Evolutionary conservation across 2,329 filamentous ascomycete species (phyloP), one percentile per base, ranked within the genome.

Genomic region (Scolecobasidium constrictum): DNA sequence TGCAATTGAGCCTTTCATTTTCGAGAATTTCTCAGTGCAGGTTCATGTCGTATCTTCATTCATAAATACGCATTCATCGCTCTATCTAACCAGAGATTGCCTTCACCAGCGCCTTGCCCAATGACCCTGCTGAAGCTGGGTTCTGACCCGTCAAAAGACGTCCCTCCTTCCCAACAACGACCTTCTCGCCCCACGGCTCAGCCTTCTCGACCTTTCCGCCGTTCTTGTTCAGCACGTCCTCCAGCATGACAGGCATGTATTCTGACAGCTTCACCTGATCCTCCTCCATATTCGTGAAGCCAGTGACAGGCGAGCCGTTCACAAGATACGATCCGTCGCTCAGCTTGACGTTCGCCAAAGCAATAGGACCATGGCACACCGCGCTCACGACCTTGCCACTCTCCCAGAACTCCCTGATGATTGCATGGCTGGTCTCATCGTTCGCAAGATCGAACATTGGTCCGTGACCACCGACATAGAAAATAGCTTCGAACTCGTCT

Each of bases 361-460:
- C 81, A 3, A 73, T 73, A 2, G 80, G 77, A 4, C 78, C 81
- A 60, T 85, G 81, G 65, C 81, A 84, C 36, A 85, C 78, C 3
- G 80, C 76, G 0, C 75, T 65, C 12, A 84, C 71, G 43, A 77
- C 66, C 66, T 83, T 83, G 48, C 70, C 73, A 3, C 69, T 67
- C 31, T 65, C 62, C 52, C 69, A 72, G 56, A 85, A 83, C 56
- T 82, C 76, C 47, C 66, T 62, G 52, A 80, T 75, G 26, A 85
- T 61, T 47, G 69, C 62, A 49, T 77, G 72, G 19, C 73, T 78
- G n/a, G 66, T 64, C 16, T 62, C 48, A 54, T 81, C 72, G 44
- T 64, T 63, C 43, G 70, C 71, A 15, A 84, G 73, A 55, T 84
- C 80, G 59, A 72, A 83, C 75, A 84, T 79, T 52, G 79, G 72